Conservation (phyloP, 352 stramenopile genomes). For the Aphanomyces invadans region DNA sequence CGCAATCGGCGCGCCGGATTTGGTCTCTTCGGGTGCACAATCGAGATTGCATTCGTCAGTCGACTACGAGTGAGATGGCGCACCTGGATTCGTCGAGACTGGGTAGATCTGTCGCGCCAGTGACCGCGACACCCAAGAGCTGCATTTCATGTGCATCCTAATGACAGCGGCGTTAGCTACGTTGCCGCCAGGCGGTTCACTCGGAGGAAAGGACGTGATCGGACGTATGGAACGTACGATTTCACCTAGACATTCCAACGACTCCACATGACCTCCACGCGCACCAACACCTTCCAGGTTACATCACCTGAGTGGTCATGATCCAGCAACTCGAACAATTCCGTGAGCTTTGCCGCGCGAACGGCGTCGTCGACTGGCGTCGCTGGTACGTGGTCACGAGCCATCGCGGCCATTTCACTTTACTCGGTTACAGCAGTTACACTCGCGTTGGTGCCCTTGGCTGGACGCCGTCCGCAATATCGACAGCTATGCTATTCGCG, state of each 20-base stretch:
- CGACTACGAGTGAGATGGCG: neutral
- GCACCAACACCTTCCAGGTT: neutral
- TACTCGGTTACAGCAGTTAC: neutral
- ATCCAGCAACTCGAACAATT: constrained; percentile 8
- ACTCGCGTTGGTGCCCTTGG: no score
- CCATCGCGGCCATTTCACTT: neutral
- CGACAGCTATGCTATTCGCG: no score
- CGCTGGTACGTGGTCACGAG: neutral
- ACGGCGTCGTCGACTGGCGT: neutral
- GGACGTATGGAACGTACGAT: neutral
- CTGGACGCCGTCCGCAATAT: no score
- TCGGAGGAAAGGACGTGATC: no score
- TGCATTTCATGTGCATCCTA: neutral
- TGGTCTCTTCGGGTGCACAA: neutral
- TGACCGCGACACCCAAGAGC: neutral
- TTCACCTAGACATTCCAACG: neutral
- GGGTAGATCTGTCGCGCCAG: neutral
- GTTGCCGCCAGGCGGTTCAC: no score
- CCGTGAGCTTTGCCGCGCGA: neutral
- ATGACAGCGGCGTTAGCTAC: neutral
- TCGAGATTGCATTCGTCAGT: no score
- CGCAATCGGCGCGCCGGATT: neutral
- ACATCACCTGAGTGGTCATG: neutral
- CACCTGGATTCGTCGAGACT: neutral
- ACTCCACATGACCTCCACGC: neutral